Conservation (phyloP, 148 eudicot genomes). For the Chenopodium album region DNA sequence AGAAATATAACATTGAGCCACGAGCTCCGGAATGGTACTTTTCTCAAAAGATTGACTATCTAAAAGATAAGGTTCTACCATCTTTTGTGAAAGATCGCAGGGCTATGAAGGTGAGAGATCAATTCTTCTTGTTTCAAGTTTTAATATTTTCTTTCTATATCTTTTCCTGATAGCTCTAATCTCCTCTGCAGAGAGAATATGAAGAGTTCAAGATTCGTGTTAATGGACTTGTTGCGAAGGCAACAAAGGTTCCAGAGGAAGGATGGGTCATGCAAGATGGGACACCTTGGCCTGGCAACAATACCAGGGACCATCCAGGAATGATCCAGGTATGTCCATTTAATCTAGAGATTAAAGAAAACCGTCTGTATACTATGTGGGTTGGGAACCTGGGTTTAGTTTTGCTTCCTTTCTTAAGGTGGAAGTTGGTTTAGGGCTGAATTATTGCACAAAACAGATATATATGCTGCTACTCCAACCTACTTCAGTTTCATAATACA, state of each 20-base stretch:
- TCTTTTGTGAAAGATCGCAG: constrained; percentile 45
- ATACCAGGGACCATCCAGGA: constrained; percentile 50
- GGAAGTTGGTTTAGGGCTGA: not conserved
- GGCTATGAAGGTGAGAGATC: constrained; percentile 37
- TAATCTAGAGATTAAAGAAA: not conserved
- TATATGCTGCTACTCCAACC: not conserved
- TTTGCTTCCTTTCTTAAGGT: not conserved
- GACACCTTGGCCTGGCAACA: constrained; percentile 54
- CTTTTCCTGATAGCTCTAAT: not conserved
- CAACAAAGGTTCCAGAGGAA: constrained; percentile 45
- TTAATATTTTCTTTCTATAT: not conserved
- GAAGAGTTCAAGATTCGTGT: constrained; percentile 46
- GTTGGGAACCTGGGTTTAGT: not conserved
- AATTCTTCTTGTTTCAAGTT: not conserved
- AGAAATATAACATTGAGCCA: constrained; percentile 40
- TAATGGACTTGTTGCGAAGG: constrained; percentile 49
- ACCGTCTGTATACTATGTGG: not conserved
- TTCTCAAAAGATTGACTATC: constrained; percentile 38
- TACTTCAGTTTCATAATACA: constrained; percentile 7
- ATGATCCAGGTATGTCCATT: constrained; percentile 42
- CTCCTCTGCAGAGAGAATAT: constrained; percentile 42
- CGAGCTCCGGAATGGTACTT: constrained; percentile 52
- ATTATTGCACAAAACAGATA: not conserved
- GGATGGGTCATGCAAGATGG: constrained; percentile 55
- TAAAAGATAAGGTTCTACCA: constrained; percentile 41